Conservation (phyloP, 176 grass and related monocot species). For the Avena eriantha region DNA sequence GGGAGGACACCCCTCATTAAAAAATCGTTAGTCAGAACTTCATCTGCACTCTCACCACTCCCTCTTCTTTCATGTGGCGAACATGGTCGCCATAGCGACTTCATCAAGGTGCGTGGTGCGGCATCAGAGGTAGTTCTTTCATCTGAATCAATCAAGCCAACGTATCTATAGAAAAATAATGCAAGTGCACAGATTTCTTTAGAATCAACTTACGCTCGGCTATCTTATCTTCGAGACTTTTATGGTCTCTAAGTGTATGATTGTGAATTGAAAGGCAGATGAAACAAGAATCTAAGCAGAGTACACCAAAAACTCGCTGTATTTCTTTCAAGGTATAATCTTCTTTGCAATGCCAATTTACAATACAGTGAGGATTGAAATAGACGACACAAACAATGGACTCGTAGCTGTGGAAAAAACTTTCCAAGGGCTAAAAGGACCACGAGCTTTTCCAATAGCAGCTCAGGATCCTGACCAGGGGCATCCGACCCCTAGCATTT, state of each 20-base stretch:
- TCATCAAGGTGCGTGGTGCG: background rate
- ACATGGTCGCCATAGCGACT: background rate
- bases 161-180: background rate
- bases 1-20: too few species aligned
- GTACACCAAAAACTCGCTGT: conserved; percentile 33
- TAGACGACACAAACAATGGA: conserved; percentile 28
- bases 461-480: conserved; percentile 46
- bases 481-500: conserved; percentile 56
- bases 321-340: conserved; percentile 39
- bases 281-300: background rate
- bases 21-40: too few species aligned
- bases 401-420: conserved; percentile 50
- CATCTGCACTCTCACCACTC: too few species aligned
- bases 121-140: background rate
- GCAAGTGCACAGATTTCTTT: background rate
- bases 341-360: conserved; percentile 53
- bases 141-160: background rate
- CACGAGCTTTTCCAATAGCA: conserved; percentile 71
- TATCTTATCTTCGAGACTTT: background rate
- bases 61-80: background rate
- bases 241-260: background rate
- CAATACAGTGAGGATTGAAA: conserved; percentile 44
- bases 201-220: background rate
- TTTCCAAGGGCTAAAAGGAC: conserved; percentile 44
- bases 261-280: background rate